Conservation (phyloP, 768 basidiomycete genomes). For the Pleurotus giganteus region DNA sequence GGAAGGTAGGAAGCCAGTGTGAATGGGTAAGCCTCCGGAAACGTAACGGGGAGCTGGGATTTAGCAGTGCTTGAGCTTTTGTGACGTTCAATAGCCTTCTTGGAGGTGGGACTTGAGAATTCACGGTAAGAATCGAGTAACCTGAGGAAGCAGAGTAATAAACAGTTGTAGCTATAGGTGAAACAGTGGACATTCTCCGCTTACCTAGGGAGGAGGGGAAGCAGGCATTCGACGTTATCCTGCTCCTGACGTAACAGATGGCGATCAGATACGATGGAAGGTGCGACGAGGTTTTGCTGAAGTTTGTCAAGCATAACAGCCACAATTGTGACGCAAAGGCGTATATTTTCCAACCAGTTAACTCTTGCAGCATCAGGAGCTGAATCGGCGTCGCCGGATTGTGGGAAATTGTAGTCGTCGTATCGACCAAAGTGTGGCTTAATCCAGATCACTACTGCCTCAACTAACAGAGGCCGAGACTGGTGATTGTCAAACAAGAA, state of each 20-base stretch:
- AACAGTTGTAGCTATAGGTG: neutral
- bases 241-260: slow-evolving; percentile 74
- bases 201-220: slow-evolving; percentile 82
- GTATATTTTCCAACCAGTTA: slow-evolving; percentile 84
- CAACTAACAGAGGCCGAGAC: slow-evolving; percentile 77
- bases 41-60: slow-evolving; percentile 68
- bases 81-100: slow-evolving; percentile 66
- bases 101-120: slow-evolving; percentile 65
- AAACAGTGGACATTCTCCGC: slow-evolving; percentile 16
- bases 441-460: slow-evolving; percentile 89
- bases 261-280: slow-evolving; percentile 59
- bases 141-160: slow-evolving; percentile 32
- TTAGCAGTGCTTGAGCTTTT: slow-evolving; percentile 58
- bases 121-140: slow-evolving; percentile 88
- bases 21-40: slow-evolving; percentile 94
- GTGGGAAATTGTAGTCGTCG: slow-evolving; percentile 72
- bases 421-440: slow-evolving; percentile 93
- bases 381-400: slow-evolving; percentile 63
- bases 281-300: slow-evolving; percentile 74
- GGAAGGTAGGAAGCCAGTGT: slow-evolving; percentile 72
- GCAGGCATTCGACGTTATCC: slow-evolving; percentile 85
- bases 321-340: slow-evolving; percentile 87
- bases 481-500: slow-evolving; percentile 83
- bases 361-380: slow-evolving; percentile 74
- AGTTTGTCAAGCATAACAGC: slow-evolving; percentile 90